These are phyloP conservation scores for Saprolegnia diclina DNA, from an alignment of 352 stramenopile genomes.

Conservation along the genomic window DNA sequence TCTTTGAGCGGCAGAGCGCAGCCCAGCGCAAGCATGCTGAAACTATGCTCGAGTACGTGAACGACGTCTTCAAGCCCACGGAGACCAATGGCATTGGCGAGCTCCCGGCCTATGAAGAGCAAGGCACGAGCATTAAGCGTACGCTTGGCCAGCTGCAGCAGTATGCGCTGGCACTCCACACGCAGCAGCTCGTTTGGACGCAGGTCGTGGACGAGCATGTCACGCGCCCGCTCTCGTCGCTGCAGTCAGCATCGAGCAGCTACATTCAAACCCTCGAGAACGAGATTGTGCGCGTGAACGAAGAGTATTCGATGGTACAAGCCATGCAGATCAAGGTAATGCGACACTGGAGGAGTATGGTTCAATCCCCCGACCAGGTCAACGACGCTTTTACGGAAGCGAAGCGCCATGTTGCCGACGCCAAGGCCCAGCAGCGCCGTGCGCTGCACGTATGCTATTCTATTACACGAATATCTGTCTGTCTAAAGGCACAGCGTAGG, in stretches of 20 bases:
- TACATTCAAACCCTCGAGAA: constrained; percentile 76
- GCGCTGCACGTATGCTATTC: constrained; percentile 49
- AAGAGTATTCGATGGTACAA: constrained; percentile 51
- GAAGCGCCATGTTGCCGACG: constrained; percentile 44
- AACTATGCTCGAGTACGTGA: constrained; percentile 43
- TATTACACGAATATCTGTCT: neutral
- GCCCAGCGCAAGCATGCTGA: constrained; percentile 55
- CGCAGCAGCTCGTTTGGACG: constrained; percentile 64
- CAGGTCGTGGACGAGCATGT: constrained; percentile 80
- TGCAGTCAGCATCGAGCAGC: constrained; percentile 63
- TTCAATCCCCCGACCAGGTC: constrained; percentile 24
- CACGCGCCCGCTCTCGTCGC: constrained; percentile 61
- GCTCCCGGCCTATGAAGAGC: constrained; percentile 66
- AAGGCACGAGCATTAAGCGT: constrained; percentile 51
- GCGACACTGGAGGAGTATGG: neutral
- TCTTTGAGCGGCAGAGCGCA: constrained; percentile 62
- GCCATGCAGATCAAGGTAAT: constrained; percentile 36
- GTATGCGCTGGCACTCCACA: constrained; percentile 54
- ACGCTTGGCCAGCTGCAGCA: constrained; percentile 54
- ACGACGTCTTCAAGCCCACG: constrained; percentile 17
- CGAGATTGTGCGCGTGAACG: constrained; percentile 73
- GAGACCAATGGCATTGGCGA: neutral
- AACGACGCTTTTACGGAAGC: constrained; percentile 36
- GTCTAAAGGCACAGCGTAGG: constrained; percentile 29
- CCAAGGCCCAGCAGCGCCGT: constrained; percentile 49